A percentile compares a stretch with the other conserved stretches of the same genome.
These are phyloP conservation scores for Debaryomycetaceae sp. DNA, from an alignment of 1,139 yeast species.

Conservation along the genomic window DNA sequence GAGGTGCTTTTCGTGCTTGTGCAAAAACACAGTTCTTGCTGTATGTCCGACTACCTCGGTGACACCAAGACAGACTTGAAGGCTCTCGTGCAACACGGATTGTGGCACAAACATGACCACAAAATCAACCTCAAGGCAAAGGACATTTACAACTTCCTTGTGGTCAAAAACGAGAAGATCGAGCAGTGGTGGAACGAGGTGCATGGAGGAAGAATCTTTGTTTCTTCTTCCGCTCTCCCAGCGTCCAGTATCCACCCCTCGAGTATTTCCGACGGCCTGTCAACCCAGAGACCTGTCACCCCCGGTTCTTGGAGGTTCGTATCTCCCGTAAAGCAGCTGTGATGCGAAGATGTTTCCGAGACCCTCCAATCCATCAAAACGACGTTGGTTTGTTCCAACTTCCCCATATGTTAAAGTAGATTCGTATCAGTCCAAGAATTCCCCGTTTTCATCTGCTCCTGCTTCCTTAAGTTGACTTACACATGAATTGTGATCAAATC, in stretches of 20 bases:
- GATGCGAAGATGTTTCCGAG: too few relatives aligned
- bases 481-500: not conserved
- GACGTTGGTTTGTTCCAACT: too few relatives aligned
- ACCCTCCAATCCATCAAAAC: too few relatives aligned
- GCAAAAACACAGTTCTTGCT: constrained; percentile 29
- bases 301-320: constrained; percentile 3
- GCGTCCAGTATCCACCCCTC: constrained; percentile 3
- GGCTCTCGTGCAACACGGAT: constrained; percentile 30
- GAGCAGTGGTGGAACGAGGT: constrained; percentile 25
- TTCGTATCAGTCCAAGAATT: too few relatives aligned
- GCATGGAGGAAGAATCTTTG: constrained; percentile 18
- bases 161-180: constrained; percentile 10
- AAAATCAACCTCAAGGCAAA: constrained; percentile 19
- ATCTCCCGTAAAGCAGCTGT: not conserved
- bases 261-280: not conserved
- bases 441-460: too few relatives aligned
- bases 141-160: constrained; percentile 19
- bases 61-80: constrained; percentile 24
- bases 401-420: too few relatives aligned
- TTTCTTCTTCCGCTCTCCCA: constrained; percentile 11
- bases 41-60: constrained; percentile 30
- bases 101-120: constrained; percentile 20
- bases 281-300: constrained; percentile 3
- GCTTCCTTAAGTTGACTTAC: too few relatives aligned
- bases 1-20: constrained; percentile 24